Percentiles rank a stretch among this genome's conserved stretches.
Evolutionary conservation across 2,329 filamentous ascomycete genomes (phyloP).

Genomic region (Neofusicoccum umdonicola): DNA sequence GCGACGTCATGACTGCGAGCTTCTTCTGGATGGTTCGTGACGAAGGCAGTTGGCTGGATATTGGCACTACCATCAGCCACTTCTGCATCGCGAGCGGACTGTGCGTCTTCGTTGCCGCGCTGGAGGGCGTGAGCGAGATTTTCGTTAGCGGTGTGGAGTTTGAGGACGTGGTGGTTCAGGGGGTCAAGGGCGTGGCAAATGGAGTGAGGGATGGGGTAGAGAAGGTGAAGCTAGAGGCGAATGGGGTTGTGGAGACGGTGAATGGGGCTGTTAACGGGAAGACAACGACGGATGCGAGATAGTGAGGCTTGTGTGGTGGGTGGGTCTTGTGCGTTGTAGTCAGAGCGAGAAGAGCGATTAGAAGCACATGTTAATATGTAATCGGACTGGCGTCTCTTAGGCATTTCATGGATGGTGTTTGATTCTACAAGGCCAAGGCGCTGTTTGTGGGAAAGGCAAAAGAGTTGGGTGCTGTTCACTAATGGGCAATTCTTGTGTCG

Average conservation of each 20-base stretch:
- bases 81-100: constrained; percentile 89
- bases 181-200: neutral
- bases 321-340: no score
- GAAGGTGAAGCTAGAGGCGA: neutral
- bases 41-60: constrained; percentile 95
- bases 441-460: no score
- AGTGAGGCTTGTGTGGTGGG: no score
- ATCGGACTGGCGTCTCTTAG: no score
- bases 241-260: neutral
- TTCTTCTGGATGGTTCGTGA: constrained; percentile 99
- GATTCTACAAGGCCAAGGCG: no score
- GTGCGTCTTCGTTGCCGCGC: constrained; percentile 82
- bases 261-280: neutral
- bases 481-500: no score
- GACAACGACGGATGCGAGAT: neutral
- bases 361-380: no score
- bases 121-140: constrained; percentile 81
- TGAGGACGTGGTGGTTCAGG: constrained; percentile 27
- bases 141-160: constrained; percentile 81
- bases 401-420: no score
- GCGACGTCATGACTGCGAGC: constrained; percentile 86
- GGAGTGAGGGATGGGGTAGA: neutral
- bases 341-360: no score
- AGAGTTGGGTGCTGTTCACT: no score
- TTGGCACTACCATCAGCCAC: constrained; percentile 93